These are phyloP conservation scores for Sporobolomyces pararoseus DNA, from an alignment of 768 basidiomycete species.

Conservation along the genomic window DNA sequence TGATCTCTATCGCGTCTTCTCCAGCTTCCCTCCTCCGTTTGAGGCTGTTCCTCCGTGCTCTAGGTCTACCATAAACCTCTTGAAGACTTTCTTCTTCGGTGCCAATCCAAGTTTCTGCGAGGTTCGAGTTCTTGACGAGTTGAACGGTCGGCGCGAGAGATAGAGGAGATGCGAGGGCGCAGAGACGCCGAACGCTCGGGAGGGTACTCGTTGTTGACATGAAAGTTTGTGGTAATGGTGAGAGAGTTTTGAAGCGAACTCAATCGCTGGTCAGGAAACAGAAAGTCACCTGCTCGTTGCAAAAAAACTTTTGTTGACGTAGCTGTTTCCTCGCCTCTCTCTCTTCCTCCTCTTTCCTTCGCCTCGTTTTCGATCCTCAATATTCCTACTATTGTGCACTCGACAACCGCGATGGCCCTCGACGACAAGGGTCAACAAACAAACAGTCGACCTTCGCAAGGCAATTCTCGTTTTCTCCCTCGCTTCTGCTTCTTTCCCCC, in stretches of 20 bases:
- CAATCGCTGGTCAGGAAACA: not conserved
- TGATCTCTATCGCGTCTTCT: not conserved
- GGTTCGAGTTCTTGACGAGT: constrained; percentile 9
- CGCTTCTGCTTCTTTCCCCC: not conserved
- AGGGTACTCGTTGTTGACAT: not conserved
- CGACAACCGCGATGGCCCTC: no score
- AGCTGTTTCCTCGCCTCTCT: no score
- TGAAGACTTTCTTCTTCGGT: not conserved
- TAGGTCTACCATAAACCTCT: not conserved
- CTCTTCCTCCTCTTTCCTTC: no score
- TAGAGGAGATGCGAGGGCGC: not conserved
- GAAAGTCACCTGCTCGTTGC: not conserved
- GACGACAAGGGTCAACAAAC: no score
- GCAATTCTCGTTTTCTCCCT: not conserved
- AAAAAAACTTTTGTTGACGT: not conserved
- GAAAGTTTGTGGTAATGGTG: not conserved
- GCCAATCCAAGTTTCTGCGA: not conserved
- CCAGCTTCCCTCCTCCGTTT: not conserved
- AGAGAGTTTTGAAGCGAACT: not conserved
- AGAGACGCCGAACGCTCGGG: not conserved
- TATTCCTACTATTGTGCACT: no score
- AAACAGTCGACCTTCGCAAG: no score
- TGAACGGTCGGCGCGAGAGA: not conserved
- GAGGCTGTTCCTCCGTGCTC: not conserved
- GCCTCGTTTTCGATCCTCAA: no score